Conservation (phyloP, 192 early-diverging fungal genomes). For the Entomortierella parvispora region DNA sequence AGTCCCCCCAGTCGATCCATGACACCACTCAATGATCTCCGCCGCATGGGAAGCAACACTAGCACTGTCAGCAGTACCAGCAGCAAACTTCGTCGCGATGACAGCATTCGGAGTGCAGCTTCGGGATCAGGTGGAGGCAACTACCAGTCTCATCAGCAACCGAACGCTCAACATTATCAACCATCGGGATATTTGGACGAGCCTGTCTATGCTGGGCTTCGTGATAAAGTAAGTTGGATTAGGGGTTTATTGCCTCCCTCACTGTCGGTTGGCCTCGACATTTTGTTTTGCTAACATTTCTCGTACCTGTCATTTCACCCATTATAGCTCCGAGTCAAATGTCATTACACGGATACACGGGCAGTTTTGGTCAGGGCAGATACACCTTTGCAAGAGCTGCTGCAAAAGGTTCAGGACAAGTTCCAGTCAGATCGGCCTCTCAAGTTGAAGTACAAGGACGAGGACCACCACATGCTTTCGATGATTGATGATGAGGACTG, state of each 20-base stretch:
- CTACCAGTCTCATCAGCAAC: constrained; percentile 25
- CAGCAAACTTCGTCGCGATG: constrained; percentile 17
- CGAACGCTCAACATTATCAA: constrained; percentile 13
- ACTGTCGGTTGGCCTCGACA: background rate
- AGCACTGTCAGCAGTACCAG: background rate
- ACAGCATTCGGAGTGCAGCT: constrained; percentile 38
- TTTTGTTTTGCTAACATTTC: background rate
- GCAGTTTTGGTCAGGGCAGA: constrained; percentile 65
- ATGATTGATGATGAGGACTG: constrained; percentile 94
- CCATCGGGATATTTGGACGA: constrained; percentile 30
- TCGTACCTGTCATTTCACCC: background rate
- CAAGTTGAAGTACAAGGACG: constrained; percentile 85
- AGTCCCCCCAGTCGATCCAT: background rate
- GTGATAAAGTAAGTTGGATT: constrained; percentile 42
- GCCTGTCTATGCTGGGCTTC: constrained; percentile 45
- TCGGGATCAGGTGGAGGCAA: constrained; percentile 31
- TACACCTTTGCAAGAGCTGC: constrained; percentile 64
- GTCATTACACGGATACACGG: constrained; percentile 73
- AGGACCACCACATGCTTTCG: constrained; percentile 84
- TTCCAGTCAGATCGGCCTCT: constrained; percentile 61
- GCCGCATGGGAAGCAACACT: constrained; percentile 16
- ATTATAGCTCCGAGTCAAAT: constrained; percentile 66
- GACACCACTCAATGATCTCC: constrained; percentile 10
- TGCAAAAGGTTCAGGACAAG: constrained; percentile 66
- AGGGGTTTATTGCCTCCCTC: too few species aligned